Evolutionary conservation across 441 rosid species (phyloP).

Genomic region (Gossypium gossypioides): DNA sequence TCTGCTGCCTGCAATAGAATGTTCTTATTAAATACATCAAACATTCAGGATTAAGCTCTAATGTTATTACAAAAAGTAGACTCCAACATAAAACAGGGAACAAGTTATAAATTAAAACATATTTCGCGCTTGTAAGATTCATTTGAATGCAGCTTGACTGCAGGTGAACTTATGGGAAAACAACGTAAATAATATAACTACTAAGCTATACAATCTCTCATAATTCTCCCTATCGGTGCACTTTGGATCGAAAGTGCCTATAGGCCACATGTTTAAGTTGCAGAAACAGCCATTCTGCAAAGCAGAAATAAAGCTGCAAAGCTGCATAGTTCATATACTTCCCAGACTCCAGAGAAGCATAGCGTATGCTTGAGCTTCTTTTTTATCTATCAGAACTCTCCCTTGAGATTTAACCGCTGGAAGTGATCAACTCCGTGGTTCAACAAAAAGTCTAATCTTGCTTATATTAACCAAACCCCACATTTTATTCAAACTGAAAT

Average conservation of each 20-base stretch:
- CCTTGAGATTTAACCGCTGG: not conserved
- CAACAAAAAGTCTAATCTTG: not conserved
- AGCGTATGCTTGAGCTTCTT: not conserved
- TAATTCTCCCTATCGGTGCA: not conserved
- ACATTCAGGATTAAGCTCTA: not conserved
- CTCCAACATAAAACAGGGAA: not conserved
- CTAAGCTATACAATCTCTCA: not conserved
- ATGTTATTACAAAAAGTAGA: not conserved
- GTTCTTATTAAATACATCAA: conserved; percentile 1
- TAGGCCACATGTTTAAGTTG: not conserved
- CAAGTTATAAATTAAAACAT: not conserved
- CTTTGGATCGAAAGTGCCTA: not conserved
- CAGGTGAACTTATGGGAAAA: not conserved
- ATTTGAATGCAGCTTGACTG: not conserved
- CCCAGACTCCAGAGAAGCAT: not conserved
- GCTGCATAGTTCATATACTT: not conserved
- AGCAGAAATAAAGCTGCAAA: not conserved
- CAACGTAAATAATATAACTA: not conserved
- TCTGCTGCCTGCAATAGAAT: conserved; percentile 44
- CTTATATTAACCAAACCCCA: not conserved
- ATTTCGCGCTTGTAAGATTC: not conserved
- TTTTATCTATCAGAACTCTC: not conserved
- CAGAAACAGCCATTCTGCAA: not conserved
- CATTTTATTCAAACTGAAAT: not conserved
- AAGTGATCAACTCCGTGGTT: not conserved